Evolutionary conservation across 306 rosid species (phyloP), one percentile per base, ranked within the genome.

Genomic region (Dryas octopetala): DNA sequence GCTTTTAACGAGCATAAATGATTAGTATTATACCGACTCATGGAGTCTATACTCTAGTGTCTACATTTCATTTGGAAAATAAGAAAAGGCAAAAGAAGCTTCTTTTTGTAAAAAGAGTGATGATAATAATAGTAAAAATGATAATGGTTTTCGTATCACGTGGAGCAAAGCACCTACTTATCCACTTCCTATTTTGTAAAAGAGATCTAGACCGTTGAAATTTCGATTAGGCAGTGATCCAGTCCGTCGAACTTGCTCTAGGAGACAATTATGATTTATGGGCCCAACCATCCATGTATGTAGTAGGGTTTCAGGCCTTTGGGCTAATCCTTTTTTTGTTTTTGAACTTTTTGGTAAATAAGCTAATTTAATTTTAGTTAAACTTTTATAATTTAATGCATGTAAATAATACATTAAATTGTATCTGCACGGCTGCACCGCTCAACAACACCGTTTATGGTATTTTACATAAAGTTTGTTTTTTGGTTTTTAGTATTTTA

Each of bases 21-120:
- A 55, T 11, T 43, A 70, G 16, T 60, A 38, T 12, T 63, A 43
- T n/a, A 14, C 76, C 66, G 76, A 72, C 76, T 71, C 53, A 19
- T 55, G 12, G n/a, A 70, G 40, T 16, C 46, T 32, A 26, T 61
- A 61, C n/a, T 7, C 47, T 62, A 63, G 15, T 5, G 45, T 63
- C 41, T 23, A 13, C 19, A 59, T 8, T 63, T 41, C 9, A 1
- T 40, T 62, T 10, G 64, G 7, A 60, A 4, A 60, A 5, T 9
- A 60, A 19, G 4, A 46, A 19, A 19, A 60, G 43, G 38, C 2
- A 32, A 32, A 32, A 32, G 38, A 32, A 32, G 38, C 38, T 32
- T 32, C 38, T 32, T 32, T 32, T 32, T 32, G 38, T 32, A 32
- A 6, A 60, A 12, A 60, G 4, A 5, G 9, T 9, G 11, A 11